Evolutionary conservation across 2,329 filamentous ascomycete species (phyloP).

Genomic region (Aspergillus spinulosporus): DNA sequence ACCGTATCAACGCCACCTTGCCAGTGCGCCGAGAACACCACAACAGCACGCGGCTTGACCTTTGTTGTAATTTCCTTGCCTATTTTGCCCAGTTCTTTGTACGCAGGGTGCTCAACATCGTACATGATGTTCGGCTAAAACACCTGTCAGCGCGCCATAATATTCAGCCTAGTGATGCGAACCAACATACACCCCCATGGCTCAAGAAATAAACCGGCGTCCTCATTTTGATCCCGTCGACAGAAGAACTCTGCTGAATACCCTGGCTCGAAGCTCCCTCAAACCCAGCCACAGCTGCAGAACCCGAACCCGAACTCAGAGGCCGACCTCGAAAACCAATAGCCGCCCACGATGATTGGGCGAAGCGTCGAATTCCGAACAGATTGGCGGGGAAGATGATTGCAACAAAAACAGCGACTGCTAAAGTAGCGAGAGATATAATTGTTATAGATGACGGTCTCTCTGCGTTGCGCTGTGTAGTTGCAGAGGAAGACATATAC

Average conservation of each 20-base stretch:
- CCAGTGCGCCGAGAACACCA: constrained; percentile 79
- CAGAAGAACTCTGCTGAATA: background rate
- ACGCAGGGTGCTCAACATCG: constrained; percentile 67
- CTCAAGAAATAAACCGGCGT: constrained; percentile 57
- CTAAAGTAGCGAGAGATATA: constrained; percentile 22
- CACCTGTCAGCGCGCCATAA: background rate
- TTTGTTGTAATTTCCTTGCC: constrained; percentile 69
- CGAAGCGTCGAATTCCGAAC: constrained; percentile 29
- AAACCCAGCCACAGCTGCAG: background rate
- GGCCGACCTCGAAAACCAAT: constrained; percentile 1
- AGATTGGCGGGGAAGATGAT: constrained; percentile 28
- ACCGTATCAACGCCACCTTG: constrained; percentile 58
- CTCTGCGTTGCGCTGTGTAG: constrained; percentile 7
- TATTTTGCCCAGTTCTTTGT: constrained; percentile 62
- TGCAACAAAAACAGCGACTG: constrained; percentile 25
- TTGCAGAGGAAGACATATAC: constrained; percentile 7
- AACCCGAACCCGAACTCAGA: background rate
- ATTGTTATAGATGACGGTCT: constrained; percentile 18
- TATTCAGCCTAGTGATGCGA: background rate
- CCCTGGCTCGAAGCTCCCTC: background rate
- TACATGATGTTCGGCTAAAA: constrained; percentile 64
- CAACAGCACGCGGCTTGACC: constrained; percentile 69
- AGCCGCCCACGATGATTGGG: constrained; percentile 15
- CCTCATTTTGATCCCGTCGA: constrained; percentile 26
- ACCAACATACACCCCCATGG: constrained; percentile 46